phyloP scores from a whole-genome alignment of 495 filamentous ascomycete species.

The Penicillium robsamsonii region DNA sequence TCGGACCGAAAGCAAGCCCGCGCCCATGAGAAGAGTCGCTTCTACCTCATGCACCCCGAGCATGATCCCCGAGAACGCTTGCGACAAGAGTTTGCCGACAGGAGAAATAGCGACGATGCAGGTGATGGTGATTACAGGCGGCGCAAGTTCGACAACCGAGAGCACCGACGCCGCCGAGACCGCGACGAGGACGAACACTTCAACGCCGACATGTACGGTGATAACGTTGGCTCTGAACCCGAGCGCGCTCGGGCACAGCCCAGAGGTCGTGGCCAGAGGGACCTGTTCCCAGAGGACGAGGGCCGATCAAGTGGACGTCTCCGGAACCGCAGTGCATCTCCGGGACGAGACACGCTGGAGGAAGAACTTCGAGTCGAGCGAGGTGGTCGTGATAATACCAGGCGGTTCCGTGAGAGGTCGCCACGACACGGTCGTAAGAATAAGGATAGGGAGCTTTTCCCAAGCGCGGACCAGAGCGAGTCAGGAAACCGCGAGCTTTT shows the following conservation, averaged over 20 bases:
- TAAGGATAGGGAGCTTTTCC: slow-evolving; percentile 48
- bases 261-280: slow-evolving; percentile 35
- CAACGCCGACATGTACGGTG: slow-evolving; percentile 77
- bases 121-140: slow-evolving; percentile 60
- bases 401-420: slow-evolving; percentile 46
- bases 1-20: slow-evolving; percentile 74
- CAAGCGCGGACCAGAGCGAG: slow-evolving; percentile 21
- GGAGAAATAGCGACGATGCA: slow-evolving; percentile 54
- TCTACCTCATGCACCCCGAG: slow-evolving; percentile 87
- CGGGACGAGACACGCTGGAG: slow-evolving; percentile 59
- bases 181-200: slow-evolving; percentile 55
- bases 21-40: slow-evolving; percentile 77
- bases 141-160: slow-evolving; percentile 55
- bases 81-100: slow-evolving; percentile 45
- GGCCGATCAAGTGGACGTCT: slow-evolving; percentile 41
- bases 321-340: slow-evolving; percentile 71
- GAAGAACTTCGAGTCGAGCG: slow-evolving; percentile 50
- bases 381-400: slow-evolving; percentile 30
- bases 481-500: slow-evolving; percentile 43
- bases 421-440: slow-evolving; percentile 35
- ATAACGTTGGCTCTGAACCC: slow-evolving; percentile 38
- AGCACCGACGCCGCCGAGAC: slow-evolving; percentile 52
- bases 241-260: slow-evolving; percentile 31
- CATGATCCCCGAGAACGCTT: slow-evolving; percentile 77
- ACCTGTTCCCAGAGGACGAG: slow-evolving; percentile 51